phyloP scores from a whole-genome alignment of 108 stramenopile species.

The Nitzschia sp. region DNA sequence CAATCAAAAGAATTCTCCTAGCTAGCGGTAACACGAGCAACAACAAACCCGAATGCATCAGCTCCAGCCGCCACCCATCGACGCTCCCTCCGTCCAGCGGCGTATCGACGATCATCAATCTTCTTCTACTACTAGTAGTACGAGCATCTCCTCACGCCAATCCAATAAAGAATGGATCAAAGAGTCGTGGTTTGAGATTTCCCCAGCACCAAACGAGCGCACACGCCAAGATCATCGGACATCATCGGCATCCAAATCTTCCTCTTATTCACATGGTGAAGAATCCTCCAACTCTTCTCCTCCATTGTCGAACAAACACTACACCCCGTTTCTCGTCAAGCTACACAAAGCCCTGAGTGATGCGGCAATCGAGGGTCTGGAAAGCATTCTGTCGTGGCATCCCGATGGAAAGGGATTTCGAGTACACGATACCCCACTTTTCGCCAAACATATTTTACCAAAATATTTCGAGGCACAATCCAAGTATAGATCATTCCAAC shows the following conservation, averaged over 20 bases:
- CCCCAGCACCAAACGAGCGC: neutral
- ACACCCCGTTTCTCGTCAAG: constrained; percentile 21
- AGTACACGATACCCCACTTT: constrained; percentile 13
- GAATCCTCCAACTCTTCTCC: too few relatives aligned
- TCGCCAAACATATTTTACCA: constrained; percentile 24
- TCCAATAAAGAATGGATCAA: neutral
- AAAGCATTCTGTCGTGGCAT: constrained; percentile 28
- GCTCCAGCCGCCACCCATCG: too few relatives aligned
- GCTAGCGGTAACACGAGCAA: too few relatives aligned
- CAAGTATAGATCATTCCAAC: constrained; percentile 28
- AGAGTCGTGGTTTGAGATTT: neutral
- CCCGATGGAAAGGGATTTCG: constrained; percentile 17
- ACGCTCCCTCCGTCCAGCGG: too few relatives aligned
- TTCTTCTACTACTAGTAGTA: too few relatives aligned
- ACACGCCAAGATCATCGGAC: neutral
- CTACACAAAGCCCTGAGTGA: constrained; percentile 19
- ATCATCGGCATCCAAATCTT: too few relatives aligned
- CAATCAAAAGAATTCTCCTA: too few relatives aligned
- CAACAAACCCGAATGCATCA: too few relatives aligned
- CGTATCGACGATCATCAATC: too few relatives aligned
- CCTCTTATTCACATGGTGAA: too few relatives aligned
- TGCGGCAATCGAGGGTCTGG: constrained; percentile 2
- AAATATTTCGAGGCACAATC: constrained; percentile 19
- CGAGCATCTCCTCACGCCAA: too few relatives aligned
- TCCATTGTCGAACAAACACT: too few relatives aligned